These are phyloP conservation scores for Vitis cinerea DNA, from an alignment of 164 flowering plant genomes.

Conservation along the genomic window DNA sequence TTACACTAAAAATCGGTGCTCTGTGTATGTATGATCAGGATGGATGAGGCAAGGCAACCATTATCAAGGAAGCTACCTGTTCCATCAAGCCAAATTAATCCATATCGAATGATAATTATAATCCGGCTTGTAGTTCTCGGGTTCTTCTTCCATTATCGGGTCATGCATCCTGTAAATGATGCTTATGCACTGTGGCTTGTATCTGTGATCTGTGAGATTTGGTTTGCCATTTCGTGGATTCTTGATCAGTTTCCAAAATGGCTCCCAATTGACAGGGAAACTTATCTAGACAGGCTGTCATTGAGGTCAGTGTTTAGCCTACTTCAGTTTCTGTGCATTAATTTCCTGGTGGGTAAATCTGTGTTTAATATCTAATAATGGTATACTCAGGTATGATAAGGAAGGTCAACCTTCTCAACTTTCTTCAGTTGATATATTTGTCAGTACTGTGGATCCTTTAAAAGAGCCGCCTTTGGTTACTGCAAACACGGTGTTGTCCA, in stretches of 20 bases:
- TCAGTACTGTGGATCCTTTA: slow-evolving; percentile 8
- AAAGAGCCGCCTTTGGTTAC: slow-evolving; percentile 13
- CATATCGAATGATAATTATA: slow-evolving; percentile 60
- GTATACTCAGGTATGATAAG: slow-evolving; percentile 40
- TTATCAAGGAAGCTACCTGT: slow-evolving; percentile 60
- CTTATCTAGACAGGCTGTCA: slow-evolving; percentile 63
- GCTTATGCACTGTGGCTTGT: slow-evolving; percentile 61
- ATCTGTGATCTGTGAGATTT: slow-evolving; percentile 69
- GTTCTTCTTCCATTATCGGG: slow-evolving; percentile 64
- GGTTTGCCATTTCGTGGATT: slow-evolving; percentile 71
- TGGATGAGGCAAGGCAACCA: slow-evolving; percentile 72
- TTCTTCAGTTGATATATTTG: slow-evolving; percentile 6
- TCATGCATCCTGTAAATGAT: slow-evolving; percentile 55
- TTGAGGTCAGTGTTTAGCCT: slow-evolving; percentile 36
- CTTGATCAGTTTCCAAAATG: slow-evolving; percentile 75
- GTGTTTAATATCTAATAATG: not conserved
- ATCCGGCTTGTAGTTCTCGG: slow-evolving; percentile 61
- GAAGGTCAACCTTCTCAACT: slow-evolving; percentile 15
- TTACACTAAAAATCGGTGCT: no score
- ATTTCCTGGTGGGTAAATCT: not conserved
- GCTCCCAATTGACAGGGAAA: slow-evolving; percentile 65
- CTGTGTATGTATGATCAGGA: slow-evolving; percentile 30
- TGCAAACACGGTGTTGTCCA: slow-evolving; percentile 9
- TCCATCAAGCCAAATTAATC: slow-evolving; percentile 63
- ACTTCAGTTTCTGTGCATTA: not conserved